Base-by-base conservation (phyloP, 768 basidiomycete species). In the Hypholoma sublateritium region DNA sequence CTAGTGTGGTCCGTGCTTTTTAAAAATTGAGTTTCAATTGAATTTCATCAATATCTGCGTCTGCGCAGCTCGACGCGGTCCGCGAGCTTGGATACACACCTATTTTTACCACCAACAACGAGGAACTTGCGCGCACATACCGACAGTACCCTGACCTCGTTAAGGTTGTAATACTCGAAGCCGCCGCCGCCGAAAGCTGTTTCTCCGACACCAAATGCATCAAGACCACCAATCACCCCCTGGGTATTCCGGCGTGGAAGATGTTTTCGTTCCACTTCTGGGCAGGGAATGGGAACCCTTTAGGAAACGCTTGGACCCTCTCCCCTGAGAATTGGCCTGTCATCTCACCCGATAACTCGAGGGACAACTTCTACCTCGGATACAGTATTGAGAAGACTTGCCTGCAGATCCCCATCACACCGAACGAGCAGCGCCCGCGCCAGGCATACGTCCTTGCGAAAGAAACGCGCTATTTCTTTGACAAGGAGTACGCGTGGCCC, bases 231-330 rank as follows among this genome's bases (percentile, higher is more conserved):
- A 45, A 43, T 7, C 53, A 53, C 43, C 53, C 53, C 5, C 22
- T 45, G 1, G 53, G 53, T 13, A 53, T 53, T n/a, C 53, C 53
- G 14, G 53, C 53, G 17, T 53, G 53, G 53, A 53, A 53, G 32
- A 53, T 53, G 53, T 53, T 53, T 17, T 53, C 53, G 3, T 53
- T 53, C 14, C 53, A 53, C 34, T 53, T 53, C 34, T 53, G 53
- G 53, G 19, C 19, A 5, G 43, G 53, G 17, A 25, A 42, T 5
- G 19, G 25, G 2, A 53, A 53, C 16, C 53, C 53, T 16, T 28
- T 53, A 6, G 53, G 53, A 1, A 53, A 45, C 13, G 43, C 42
- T 4, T 53, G 53, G 53, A 53, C 53, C 7, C 32, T 53, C 21
- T 53, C 53, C 6, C 53, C 53, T 11, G 53, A 53, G 19, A 53